Evolutionary conservation across 2,329 filamentous ascomycete species (phyloP).

Genomic region (Chaetothyriales sp.): DNA sequence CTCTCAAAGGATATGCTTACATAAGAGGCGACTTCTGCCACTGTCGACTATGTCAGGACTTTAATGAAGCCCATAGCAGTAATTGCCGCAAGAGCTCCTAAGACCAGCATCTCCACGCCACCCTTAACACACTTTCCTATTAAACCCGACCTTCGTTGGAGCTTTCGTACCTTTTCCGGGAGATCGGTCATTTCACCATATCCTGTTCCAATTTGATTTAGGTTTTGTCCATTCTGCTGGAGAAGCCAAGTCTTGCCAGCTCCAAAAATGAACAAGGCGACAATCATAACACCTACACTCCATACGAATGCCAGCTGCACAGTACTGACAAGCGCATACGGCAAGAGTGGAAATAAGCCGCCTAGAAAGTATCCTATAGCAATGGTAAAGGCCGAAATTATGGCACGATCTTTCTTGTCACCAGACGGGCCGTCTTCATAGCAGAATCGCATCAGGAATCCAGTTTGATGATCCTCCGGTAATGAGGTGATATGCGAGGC

Average conservation of each 20-base stretch:
- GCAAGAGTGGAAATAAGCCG: conserved; percentile 37
- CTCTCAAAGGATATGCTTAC: too few species aligned
- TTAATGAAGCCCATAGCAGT: conserved; percentile 45
- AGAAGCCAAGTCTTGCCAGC: conserved; percentile 35
- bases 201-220: not conserved
- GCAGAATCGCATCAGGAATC: conserved; percentile 13
- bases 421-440: conserved; percentile 24
- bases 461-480: conserved; percentile 8
- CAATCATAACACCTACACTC: conserved; percentile 39
- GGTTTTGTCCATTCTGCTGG: not conserved
- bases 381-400: conserved; percentile 29
- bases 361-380: conserved; percentile 25
- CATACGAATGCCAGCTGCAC: conserved; percentile 32
- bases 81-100: conserved; percentile 52
- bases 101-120: conserved; percentile 49
- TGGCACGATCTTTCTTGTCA: conserved; percentile 20
- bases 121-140: conserved; percentile 23
- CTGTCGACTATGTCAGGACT: not conserved
- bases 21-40: too few species aligned
- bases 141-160: conserved; percentile 30
- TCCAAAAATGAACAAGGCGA: conserved; percentile 39
- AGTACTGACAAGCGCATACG: conserved; percentile 33
- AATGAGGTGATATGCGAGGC: conserved; percentile 12
- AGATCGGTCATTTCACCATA: conserved; percentile 30
- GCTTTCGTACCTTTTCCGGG: conserved; percentile 35